Conservation (phyloP, 1,284 basidiomycete genomes). For the Phellinidium pouzarii region DNA sequence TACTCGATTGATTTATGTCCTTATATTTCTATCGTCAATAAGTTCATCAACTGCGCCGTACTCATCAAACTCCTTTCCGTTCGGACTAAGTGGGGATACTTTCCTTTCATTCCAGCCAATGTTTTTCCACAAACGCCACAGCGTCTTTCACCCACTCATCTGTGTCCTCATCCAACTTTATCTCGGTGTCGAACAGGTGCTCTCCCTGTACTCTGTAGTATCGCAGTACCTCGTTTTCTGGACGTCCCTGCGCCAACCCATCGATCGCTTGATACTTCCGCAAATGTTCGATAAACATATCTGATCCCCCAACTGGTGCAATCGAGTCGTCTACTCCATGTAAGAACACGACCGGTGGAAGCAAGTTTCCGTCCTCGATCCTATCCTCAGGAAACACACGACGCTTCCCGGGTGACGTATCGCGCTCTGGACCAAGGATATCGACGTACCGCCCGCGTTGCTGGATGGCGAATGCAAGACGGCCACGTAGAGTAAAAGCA, state of each 20-base stretch:
- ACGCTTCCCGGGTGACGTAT: conserved; percentile 6
- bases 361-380: conserved; percentile 5
- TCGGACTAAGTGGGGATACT: too few species aligned
- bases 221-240: conserved; percentile 3
- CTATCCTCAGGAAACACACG: conserved; percentile 13
- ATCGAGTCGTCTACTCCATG: conserved; percentile 9
- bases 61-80: too few species aligned
- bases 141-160: conserved; percentile 8
- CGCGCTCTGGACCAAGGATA: conserved; percentile 7
- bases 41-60: too few species aligned
- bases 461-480: not conserved
- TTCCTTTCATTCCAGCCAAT: conserved; percentile 5
- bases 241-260: conserved; percentile 3
- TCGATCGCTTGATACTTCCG: conserved; percentile 10
- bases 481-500: not conserved
- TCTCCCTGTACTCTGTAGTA: conserved; percentile 11
- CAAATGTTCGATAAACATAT: conserved; percentile 9
- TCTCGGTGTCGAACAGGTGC: conserved; percentile 11
- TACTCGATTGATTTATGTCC: too few species aligned
- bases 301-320: conserved; percentile 7
- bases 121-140: not conserved
- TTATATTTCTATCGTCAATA: too few species aligned
- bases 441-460: conserved; percentile 15
- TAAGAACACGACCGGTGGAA: conserved; percentile 10
- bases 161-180: not conserved